A percentile compares a stretch with the other conserved stretches of the same genome.
Evolutionary conservation across 768 basidiomycete species (phyloP).

Genomic region (Russula griseocarnosa): DNA sequence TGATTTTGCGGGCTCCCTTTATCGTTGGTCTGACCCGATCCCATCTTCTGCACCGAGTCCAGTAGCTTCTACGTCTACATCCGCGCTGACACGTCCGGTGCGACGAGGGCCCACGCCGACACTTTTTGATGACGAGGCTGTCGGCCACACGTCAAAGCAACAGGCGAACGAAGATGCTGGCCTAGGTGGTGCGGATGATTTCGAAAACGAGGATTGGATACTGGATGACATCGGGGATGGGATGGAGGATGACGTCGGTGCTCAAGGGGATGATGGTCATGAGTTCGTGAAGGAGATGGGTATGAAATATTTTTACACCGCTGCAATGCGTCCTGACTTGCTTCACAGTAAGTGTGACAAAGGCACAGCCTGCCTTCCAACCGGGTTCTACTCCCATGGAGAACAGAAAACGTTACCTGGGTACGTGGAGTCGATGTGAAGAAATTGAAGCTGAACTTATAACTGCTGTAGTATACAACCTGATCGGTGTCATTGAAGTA

Average conservation of each 20-base stretch:
- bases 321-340: slow-evolving; percentile 5
- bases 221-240: slow-evolving; percentile 68
- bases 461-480: slow-evolving; percentile 71
- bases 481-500: slow-evolving; percentile 87
- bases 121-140: slow-evolving; percentile 42
- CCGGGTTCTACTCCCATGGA: slow-evolving; percentile 87
- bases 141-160: slow-evolving; percentile 32
- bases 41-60: slow-evolving; percentile 69
- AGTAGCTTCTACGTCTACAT: slow-evolving; percentile 43
- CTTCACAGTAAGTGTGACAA: slow-evolving; percentile 76
- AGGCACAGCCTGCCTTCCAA: slow-evolving; percentile 89
- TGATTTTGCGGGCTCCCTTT: slow-evolving; percentile 70
- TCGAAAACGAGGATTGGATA: slow-evolving; percentile 65
- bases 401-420: slow-evolving; percentile 84
- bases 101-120: slow-evolving; percentile 41
- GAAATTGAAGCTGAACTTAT: slow-evolving; percentile 3
- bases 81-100: slow-evolving; percentile 40
- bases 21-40: slow-evolving; percentile 76
- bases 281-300: slow-evolving; percentile 74
- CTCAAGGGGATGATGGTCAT: slow-evolving; percentile 38
- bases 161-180: slow-evolving; percentile 38
- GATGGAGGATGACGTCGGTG: slow-evolving; percentile 46
- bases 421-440: slow-evolving; percentile 41
- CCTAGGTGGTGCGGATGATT: slow-evolving; percentile 33
- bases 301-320: slow-evolving; percentile 34